These are phyloP conservation scores for Komagataea norvegica DNA, from an alignment of 1,139 yeast species.

Conservation along the genomic window DNA sequence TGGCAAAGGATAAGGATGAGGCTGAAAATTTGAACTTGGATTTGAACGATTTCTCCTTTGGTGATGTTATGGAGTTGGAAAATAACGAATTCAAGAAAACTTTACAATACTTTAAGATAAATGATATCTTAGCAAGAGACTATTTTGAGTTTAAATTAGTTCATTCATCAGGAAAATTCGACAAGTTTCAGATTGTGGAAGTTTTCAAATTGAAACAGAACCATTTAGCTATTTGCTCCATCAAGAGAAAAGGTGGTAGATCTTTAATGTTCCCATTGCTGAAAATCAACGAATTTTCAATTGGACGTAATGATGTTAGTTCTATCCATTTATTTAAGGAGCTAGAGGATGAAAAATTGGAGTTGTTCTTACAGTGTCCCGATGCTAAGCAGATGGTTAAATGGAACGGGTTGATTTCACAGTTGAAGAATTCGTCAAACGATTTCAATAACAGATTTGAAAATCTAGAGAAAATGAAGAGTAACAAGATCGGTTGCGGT, in stretches of 20 bases:
- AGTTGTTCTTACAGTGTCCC: slow-evolving; percentile 21
- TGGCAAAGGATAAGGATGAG: slow-evolving; percentile 21
- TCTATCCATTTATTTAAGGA: slow-evolving; percentile 7
- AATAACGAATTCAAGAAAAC: slow-evolving; percentile 2
- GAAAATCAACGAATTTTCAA: slow-evolving; percentile 24
- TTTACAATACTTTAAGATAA: slow-evolving; percentile 26
- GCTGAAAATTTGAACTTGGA: slow-evolving; percentile 23
- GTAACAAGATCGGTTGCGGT: slow-evolving; percentile 21
- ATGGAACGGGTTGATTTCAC: slow-evolving; percentile 16
- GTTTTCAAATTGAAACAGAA: slow-evolving; percentile 17
- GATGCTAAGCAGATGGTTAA: slow-evolving; percentile 20
- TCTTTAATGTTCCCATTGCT: slow-evolving; percentile 35
- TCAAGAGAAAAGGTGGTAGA: slow-evolving; percentile 29
- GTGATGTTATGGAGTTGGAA: slow-evolving; percentile 26
- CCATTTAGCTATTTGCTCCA: slow-evolving; percentile 27
- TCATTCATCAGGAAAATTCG: slow-evolving; percentile 24
- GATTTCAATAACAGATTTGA: slow-evolving; percentile 5
- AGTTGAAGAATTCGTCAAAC: slow-evolving; percentile 4
- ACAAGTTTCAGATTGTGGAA: slow-evolving; percentile 17
- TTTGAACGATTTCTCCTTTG: slow-evolving; percentile 26
- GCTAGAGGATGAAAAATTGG: slow-evolving; percentile 4
- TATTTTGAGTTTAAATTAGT: slow-evolving; percentile 29
- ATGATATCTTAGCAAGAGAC: slow-evolving; percentile 28
- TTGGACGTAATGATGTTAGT: slow-evolving; percentile 18
- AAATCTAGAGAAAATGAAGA: slow-evolving; percentile 13